phyloP scores from a whole-genome alignment of 441 rosid genomes.

The Dalechampia spathulata region DNA sequence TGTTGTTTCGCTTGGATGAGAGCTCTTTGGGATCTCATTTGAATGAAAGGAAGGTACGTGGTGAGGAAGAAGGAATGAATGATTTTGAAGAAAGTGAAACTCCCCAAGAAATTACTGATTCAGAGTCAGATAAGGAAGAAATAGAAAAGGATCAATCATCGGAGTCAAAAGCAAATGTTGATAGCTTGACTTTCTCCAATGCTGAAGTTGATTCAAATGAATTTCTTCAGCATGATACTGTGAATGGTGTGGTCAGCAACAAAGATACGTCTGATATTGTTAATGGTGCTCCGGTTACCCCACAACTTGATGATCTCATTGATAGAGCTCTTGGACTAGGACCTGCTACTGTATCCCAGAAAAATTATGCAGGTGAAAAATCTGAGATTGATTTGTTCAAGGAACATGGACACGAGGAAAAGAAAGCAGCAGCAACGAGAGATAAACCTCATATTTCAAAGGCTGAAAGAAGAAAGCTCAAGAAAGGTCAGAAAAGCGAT shows the following conservation, averaged over 20 bases:
- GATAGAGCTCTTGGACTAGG: constrained; percentile 95
- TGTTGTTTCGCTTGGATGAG: constrained; percentile 95
- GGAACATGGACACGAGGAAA: constrained; percentile 41
- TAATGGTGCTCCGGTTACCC: constrained; percentile 42
- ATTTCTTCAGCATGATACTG: constrained; percentile 21
- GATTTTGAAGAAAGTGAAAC: constrained; percentile 52
- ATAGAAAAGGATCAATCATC: constrained; percentile 20
- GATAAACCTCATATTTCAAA: constrained; percentile 74
- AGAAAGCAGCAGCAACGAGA: constrained; percentile 31
- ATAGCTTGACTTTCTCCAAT: constrained; percentile 10
- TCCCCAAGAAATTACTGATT: constrained; percentile 37
- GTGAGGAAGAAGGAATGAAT: constrained; percentile 78
- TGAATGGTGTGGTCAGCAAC: constrained; percentile 20
- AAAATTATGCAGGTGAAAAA: constrained; percentile 35
- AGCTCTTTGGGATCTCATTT: constrained; percentile 96
- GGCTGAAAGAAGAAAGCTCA: constrained; percentile 90
- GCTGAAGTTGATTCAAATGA: constrained; percentile 25
- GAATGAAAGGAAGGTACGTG: constrained; percentile 95
- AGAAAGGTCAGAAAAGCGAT: constrained; percentile 55
- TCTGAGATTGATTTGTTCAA: constrained; percentile 34
- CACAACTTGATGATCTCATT: constrained; percentile 84
- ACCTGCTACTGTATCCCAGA: constrained; percentile 39
- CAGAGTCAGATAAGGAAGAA: constrained; percentile 51
- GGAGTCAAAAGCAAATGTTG: constrained; percentile 12
- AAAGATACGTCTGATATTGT: constrained; percentile 24